Conservation (phyloP, 306 rosid genomes). For the Rubus parviflorus region DNA sequence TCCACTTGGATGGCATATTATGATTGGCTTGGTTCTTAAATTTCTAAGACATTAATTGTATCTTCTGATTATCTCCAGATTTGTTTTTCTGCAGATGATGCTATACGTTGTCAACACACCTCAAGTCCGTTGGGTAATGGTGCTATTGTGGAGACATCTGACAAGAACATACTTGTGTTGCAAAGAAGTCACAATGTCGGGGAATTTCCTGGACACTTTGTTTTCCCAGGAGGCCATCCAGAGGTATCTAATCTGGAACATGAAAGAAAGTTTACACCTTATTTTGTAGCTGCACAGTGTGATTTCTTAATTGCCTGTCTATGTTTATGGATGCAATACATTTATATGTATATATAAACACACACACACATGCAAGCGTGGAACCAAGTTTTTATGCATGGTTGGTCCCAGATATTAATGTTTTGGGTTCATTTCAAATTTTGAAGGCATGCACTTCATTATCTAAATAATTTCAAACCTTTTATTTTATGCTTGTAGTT, state of each 20-base stretch:
- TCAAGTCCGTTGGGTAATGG: slow-evolving; percentile 95
- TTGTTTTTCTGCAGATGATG: slow-evolving; percentile 56
- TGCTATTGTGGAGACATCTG: slow-evolving; percentile 85
- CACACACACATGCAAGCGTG: not conserved
- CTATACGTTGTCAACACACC: slow-evolving; percentile 71
- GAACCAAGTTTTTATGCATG: not conserved
- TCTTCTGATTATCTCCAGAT: slow-evolving; percentile 13
- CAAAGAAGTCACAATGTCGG: slow-evolving; percentile 85
- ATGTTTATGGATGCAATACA: not conserved
- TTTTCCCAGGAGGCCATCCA: slow-evolving; percentile 98
- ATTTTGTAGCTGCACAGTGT: not conserved
- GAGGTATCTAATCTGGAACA: slow-evolving; percentile 58
- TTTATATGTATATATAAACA: not conserved
- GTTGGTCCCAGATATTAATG: not conserved
- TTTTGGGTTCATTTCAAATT: not conserved
- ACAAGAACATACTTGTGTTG: slow-evolving; percentile 70
- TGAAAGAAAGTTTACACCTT: not conserved
- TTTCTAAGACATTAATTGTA: slow-evolving; percentile 9
- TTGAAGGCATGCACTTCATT: not conserved
- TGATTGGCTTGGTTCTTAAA: not conserved
- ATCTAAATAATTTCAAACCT: not conserved
- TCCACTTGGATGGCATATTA: not conserved
- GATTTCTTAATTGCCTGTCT: not conserved
- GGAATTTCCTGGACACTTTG: slow-evolving; percentile 91
- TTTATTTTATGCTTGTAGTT: not conserved